Base-by-base conservation (phyloP, 257 asterid species). In the Scutellaria barbata region DNA sequence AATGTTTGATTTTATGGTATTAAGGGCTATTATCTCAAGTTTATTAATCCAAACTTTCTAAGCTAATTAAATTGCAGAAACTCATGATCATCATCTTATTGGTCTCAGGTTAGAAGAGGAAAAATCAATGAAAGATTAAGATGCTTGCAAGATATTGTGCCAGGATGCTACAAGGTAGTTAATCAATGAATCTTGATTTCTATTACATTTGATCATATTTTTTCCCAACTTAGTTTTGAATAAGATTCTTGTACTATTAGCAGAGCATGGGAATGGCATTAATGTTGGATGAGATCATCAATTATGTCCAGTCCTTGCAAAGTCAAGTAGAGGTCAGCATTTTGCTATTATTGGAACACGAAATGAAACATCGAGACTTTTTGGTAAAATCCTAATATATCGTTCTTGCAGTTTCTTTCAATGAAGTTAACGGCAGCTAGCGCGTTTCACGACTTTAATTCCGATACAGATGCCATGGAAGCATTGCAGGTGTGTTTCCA, bases 231-330 rank as follows among this genome's bases (percentile, higher is more conserved):
- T 30, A 30, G 35, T 30, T 30, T 30, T 30, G 2, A 30, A 1
- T 1, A 30, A 30, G 35, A 30, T 30, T 30, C 35, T 30, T 30
- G 35, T 30, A 30, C 35, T 30, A 30, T 2, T 30, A 60, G 73
- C 96, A 92, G 98, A 84, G 91, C 5, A 90, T 90, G 98, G 98
- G 98, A 33, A 92, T 92, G 98, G 93, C 98, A 13, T 88, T 87
- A 6, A 92, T 92, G 98, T 80, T 92, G 85, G 98, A 92, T 75
- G 95, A 92, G 81, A 92, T 88, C 17, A 92, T 90, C 77, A 92
- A 84, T 69, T 92, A 92, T 63, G 96, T 92, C 33, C 96, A 87
- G 39, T 92, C 97, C 7, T 86, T 92, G 80, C 98, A 92, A 77
- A 92, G 81, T 74, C 98, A 92, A 81, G 97, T 92, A 5, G 98